Evolutionary conservation across 2,329 filamentous ascomycete species (phyloP).

Genomic region (Acarospora socialis): DNA sequence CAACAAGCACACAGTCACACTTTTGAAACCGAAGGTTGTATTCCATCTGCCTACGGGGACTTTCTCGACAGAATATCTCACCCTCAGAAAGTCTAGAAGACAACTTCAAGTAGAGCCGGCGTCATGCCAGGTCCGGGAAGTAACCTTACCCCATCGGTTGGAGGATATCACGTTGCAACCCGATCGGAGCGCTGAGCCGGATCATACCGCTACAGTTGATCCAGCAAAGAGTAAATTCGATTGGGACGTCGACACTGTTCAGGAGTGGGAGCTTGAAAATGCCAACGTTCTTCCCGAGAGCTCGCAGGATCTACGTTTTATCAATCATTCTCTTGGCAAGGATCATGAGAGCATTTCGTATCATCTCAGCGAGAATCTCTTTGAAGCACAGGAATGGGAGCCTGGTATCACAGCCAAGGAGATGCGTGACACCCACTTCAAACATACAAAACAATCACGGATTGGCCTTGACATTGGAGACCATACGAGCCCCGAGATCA

Average conservation of each 20-base stretch:
- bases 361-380: conserved; percentile 21
- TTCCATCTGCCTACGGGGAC: conserved; percentile 11
- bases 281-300: conserved; percentile 18
- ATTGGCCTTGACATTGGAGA: too few species aligned
- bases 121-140: not conserved
- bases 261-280: conserved; percentile 25
- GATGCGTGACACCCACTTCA: too few species aligned
- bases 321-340: conserved; percentile 23
- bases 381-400: too few species aligned
- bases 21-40: too few species aligned
- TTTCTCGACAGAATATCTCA: too few species aligned
- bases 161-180: conserved; percentile 19
- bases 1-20: too few species aligned
- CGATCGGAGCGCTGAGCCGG: conserved; percentile 9
- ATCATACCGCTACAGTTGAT: conserved; percentile 15
- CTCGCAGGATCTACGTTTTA: conserved; percentile 19
- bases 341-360: conserved; percentile 7
- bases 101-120: too few species aligned
- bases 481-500: too few species aligned
- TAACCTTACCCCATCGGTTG: conserved; percentile 19
- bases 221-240: conserved; percentile 18
- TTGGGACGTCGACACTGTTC: conserved; percentile 20
- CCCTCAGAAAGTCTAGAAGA: too few species aligned
- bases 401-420: too few species aligned
- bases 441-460: too few species aligned